Base-by-base conservation (phyloP, 352 stramenopile species). In the Phytophthora foliorum region DNA sequence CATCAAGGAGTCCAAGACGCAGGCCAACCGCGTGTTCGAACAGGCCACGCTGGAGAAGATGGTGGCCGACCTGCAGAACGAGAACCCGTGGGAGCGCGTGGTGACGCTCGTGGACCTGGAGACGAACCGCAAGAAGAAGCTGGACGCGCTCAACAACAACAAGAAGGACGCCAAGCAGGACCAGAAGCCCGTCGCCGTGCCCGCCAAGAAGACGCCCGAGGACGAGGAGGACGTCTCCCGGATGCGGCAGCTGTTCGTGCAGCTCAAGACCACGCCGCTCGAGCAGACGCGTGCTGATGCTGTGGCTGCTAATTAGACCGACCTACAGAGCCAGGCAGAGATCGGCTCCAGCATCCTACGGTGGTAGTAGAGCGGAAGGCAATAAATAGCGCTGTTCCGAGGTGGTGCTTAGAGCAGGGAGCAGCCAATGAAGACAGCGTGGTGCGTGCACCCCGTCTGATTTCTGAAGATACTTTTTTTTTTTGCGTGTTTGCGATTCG, bases 41-140 rank as follows among this genome's bases (percentile, higher is more conserved):
- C 94, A 98, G 76, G 90, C 93, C 14, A 98, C 97, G 42, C 77
- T 98, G 50, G 95, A 98, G 79, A 97, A 96, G 59, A 96, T 98
- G 73, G 93, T 95, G 61, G 92, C 91, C 9, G 94, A 98, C 68
- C 75, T 98, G 50, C 88, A 98, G 73, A 98, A 92, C 78, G 93
- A 98, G 60, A 98, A 98, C 81, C 91, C 84, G 53, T 98, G 93
- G 93, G 92, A 98, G 69, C 88, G 89, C 49, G 92, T 98, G 21
- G 93, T 97, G 61, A 98, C 92, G 58, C 87, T 98, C 68, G 93
- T 98, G 48, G 93, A 98, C 39, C 69, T 98, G 24, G 91, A 97
- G 53, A 72, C 69, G 38, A 92, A 77, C 68, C 80, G 84, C 50
- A 92, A 92, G 70, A 81, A 89, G 67, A 88, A 83, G 64, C 86